Evolutionary conservation across 2,329 filamentous ascomycete species (phyloP).

Genomic region (Cytospora piceicola): DNA sequence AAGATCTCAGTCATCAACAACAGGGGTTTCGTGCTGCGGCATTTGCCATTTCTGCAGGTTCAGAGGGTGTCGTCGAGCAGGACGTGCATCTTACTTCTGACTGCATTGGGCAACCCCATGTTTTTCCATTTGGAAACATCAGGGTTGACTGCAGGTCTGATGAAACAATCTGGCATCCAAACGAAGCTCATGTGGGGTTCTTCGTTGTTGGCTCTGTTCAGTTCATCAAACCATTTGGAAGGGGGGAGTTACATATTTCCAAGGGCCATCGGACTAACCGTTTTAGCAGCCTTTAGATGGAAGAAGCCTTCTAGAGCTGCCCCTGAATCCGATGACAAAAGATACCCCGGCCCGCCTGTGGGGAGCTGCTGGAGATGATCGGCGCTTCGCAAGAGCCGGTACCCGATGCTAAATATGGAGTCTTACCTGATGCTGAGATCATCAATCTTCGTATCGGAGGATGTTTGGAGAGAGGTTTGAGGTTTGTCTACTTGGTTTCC

Average conservation of each 20-base stretch:
- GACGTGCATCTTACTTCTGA: neutral
- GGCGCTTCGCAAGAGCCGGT: neutral
- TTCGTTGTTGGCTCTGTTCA: neutral
- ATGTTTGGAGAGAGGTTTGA: neutral
- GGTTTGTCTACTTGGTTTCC: neutral
- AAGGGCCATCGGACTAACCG: too few relatives aligned
- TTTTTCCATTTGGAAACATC: neutral
- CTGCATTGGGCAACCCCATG: neutral
- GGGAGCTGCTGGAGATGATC: neutral
- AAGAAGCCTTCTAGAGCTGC: too few relatives aligned
- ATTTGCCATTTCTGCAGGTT: neutral
- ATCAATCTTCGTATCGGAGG: neutral
- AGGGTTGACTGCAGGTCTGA: neutral
- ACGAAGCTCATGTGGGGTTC: neutral
- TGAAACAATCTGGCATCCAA: neutral
- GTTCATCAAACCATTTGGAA: neutral
- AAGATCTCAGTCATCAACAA: neutral
- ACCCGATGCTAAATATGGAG: neutral
- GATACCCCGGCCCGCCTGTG: neutral
- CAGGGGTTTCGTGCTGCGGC: neutral
- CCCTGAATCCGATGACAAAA: neutral
- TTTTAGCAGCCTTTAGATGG: too few relatives aligned
- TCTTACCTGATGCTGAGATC: neutral
- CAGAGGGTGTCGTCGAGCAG: neutral
- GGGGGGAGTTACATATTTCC: too few relatives aligned